Evolutionary conservation across 2,329 filamentous ascomycete genomes (phyloP).

Genomic region (Beauveria rudraprayagi): DNA sequence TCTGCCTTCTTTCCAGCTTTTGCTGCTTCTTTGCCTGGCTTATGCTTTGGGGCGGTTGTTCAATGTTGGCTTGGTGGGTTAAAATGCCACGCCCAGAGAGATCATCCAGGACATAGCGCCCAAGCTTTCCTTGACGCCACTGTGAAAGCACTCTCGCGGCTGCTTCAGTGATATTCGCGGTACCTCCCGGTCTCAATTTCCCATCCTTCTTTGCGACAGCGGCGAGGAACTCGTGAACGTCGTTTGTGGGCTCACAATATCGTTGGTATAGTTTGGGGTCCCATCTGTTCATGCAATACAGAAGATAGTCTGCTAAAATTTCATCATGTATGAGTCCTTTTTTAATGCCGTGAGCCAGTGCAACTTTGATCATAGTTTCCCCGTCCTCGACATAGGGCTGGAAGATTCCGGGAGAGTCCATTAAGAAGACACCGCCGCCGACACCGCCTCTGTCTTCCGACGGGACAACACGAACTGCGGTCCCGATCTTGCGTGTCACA

Average conservation of each 20-base stretch:
- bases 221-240: slow-evolving; percentile 64
- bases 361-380: slow-evolving; percentile 90
- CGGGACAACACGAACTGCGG: slow-evolving; percentile 66
- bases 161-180: slow-evolving; percentile 61
- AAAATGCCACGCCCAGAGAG: slow-evolving; percentile 52
- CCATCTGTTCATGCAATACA: slow-evolving; percentile 71
- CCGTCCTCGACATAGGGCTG: slow-evolving; percentile 81
- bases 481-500: slow-evolving; percentile 77
- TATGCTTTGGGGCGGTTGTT: slow-evolving; percentile 48
- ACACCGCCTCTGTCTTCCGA: slow-evolving; percentile 33
- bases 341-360: slow-evolving; percentile 83
- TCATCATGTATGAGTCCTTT: slow-evolving; percentile 73
- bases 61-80: slow-evolving; percentile 37
- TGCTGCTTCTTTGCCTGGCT: slow-evolving; percentile 61
- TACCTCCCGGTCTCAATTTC: slow-evolving; percentile 64
- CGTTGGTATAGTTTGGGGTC: slow-evolving; percentile 53
- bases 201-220: slow-evolving; percentile 68
- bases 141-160: slow-evolving; percentile 74
- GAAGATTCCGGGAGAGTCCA: slow-evolving; percentile 94
- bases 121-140: slow-evolving; percentile 72
- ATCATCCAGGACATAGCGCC: slow-evolving; percentile 71
- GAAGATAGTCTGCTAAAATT: slow-evolving; percentile 80
- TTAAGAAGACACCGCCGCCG: slow-evolving; percentile 64
- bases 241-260: slow-evolving; percentile 70
- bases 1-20: slow-evolving; percentile 49